Evolutionary conservation across 1,284 basidiomycete genomes (phyloP).

Genomic region (Trichosporon asahii): DNA sequence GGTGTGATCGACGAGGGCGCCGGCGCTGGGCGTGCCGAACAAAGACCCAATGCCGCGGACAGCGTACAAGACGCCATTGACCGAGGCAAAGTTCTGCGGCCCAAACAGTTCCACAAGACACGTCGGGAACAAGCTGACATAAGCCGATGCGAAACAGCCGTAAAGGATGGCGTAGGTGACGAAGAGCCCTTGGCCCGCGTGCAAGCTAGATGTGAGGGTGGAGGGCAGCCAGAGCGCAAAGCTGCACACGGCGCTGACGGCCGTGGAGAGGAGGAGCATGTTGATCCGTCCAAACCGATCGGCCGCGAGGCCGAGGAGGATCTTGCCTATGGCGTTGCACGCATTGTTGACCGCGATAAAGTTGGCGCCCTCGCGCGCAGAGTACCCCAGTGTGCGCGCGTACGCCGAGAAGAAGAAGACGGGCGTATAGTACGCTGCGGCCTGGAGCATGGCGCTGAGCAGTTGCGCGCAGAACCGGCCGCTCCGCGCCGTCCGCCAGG

Average conservation of each 20-base stretch:
- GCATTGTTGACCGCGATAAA: slow-evolving; percentile 40
- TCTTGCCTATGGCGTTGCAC: slow-evolving; percentile 43
- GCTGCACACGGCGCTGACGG: slow-evolving; percentile 33
- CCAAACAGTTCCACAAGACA: slow-evolving; percentile 38
- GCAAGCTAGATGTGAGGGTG: slow-evolving; percentile 15
- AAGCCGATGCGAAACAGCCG: slow-evolving; percentile 31
- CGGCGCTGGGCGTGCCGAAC: slow-evolving; percentile 34
- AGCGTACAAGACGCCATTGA: slow-evolving; percentile 39
- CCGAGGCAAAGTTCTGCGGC: slow-evolving; percentile 34
- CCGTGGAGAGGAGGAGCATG: slow-evolving; percentile 39
- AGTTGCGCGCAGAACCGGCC: slow-evolving; percentile 30
- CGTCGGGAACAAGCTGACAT: slow-evolving; percentile 39
- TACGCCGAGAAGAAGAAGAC: slow-evolving; percentile 41
- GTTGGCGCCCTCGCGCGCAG: slow-evolving; percentile 26
- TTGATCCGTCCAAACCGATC: slow-evolving; percentile 47
- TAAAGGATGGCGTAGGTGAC: slow-evolving; percentile 34
- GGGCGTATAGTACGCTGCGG: slow-evolving; percentile 38
- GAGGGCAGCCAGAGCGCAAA: slow-evolving; percentile 38
- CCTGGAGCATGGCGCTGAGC: slow-evolving; percentile 26
- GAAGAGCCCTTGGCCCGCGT: slow-evolving; percentile 28
- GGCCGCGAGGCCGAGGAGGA: slow-evolving; percentile 42
- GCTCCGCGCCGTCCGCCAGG: slow-evolving; percentile 32
- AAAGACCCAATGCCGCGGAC: slow-evolving; percentile 33
- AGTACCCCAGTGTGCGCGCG: slow-evolving; percentile 31
- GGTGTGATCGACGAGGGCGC: slow-evolving; percentile 20